These are phyloP conservation scores for Parathielavia appendiculata DNA, from an alignment of 495 filamentous ascomycete species.

Conservation along the genomic window DNA sequence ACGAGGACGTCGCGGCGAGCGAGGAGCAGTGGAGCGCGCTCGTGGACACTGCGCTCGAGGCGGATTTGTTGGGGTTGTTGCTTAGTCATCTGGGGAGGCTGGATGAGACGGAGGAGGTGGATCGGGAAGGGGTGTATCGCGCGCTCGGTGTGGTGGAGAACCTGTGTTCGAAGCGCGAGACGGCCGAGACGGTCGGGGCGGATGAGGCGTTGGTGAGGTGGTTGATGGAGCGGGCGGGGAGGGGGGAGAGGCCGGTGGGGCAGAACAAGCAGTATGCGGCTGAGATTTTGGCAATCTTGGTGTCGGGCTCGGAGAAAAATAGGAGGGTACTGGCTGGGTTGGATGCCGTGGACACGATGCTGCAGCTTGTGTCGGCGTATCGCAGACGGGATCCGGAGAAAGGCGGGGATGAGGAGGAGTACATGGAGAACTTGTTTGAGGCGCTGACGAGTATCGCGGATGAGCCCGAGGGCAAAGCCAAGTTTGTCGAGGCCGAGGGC, in stretches of 20 bases:
- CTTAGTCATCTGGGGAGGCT: conserved; percentile 77
- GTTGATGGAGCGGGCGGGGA: conserved; percentile 59
- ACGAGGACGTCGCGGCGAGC: conserved; percentile 85
- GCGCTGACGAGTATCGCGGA: conserved; percentile 73
- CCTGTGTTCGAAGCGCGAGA: conserved; percentile 62
- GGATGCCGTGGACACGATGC: conserved; percentile 71
- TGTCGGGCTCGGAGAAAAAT: conserved; percentile 58
- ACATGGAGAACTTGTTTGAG: conserved; percentile 88
- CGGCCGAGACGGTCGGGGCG: conserved; percentile 60
- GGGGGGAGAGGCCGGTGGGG: conserved; percentile 37
- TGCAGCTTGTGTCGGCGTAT: conserved; percentile 84
- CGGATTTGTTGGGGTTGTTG: conserved; percentile 77
- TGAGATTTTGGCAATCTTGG: conserved; percentile 82
- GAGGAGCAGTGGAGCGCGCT: conserved; percentile 77
- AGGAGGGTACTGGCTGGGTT: conserved; percentile 56
- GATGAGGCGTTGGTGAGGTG: conserved; percentile 64
- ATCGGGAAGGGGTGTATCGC: conserved; percentile 81
- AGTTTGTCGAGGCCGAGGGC: conserved; percentile 86
- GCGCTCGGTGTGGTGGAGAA: conserved; percentile 80
- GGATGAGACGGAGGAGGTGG: conserved; percentile 71
- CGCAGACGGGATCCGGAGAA: conserved; percentile 81
- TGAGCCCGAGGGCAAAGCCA: conserved; percentile 66
- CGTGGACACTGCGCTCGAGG: conserved; percentile 76
- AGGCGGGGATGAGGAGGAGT: conserved; percentile 88
- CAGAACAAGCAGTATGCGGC: conserved; percentile 97